Conservation (phyloP, 371 early-diverging fungal genomes). For the Apophysomyces trapeziformis region DNA sequence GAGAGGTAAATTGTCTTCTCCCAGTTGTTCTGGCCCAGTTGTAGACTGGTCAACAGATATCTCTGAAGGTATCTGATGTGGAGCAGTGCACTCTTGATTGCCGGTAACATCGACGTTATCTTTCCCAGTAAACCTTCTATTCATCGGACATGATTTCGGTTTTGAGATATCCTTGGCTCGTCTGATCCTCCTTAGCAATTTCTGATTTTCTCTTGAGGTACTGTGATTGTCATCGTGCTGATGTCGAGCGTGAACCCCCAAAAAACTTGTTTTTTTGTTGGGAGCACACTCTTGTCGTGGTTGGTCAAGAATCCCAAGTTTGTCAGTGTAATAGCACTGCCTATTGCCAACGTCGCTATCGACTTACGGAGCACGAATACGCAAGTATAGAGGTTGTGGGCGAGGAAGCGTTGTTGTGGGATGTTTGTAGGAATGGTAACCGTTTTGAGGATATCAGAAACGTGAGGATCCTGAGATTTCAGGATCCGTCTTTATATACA, state of each 20-base stretch:
- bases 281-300: conserved; percentile 19
- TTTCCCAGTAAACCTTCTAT: conserved; percentile 22
- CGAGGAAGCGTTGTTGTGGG: too few species aligned
- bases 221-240: conserved; percentile 11
- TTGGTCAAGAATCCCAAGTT: conserved; percentile 12
- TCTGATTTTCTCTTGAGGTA: conserved; percentile 13
- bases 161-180: neutral
- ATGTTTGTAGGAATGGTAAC: too few species aligned
- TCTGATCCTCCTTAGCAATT: neutral
- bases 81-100: conserved; percentile 19
- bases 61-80: conserved; percentile 23
- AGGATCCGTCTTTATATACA: too few species aligned
- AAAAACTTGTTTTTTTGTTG: conserved; percentile 1
- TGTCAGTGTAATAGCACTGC: too few species aligned
- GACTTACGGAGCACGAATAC: too few species aligned
- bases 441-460: too few species aligned
- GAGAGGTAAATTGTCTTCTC: conserved; percentile 8
- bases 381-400: too few species aligned
- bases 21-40: conserved; percentile 4
- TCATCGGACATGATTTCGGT: conserved; percentile 15
- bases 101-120: conserved; percentile 22
- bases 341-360: too few species aligned
- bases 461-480: too few species aligned
- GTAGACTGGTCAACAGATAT: conserved; percentile 11
- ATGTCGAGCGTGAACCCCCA: conserved; percentile 20